A percentile compares a stretch with the other conserved stretches of the same genome.
phyloP scores from a whole-genome alignment of 2,329 filamentous ascomycete species.

The Aspergillus sp. region DNA sequence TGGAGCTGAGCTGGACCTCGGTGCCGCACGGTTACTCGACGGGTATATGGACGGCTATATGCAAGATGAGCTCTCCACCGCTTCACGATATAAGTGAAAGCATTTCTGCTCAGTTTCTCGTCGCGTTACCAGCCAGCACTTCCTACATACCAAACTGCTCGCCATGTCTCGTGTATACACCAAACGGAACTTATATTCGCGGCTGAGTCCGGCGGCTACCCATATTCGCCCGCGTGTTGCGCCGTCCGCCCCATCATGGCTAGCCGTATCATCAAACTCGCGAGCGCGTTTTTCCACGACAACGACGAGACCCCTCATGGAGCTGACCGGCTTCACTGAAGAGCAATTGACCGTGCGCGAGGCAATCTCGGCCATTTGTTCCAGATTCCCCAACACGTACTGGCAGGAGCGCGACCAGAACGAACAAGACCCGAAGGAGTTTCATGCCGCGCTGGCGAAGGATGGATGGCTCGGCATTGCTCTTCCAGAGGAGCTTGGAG shows the following conservation, averaged over 20 bases:
- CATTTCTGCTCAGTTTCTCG: neutral
- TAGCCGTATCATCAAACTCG: neutral
- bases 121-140: neutral
- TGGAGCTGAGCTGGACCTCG: neutral
- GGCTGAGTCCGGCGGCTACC: neutral
- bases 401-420: constrained; percentile 73
- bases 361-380: constrained; percentile 66
- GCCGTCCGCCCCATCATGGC: neutral
- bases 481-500: constrained; percentile 71
- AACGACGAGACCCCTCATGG: constrained; percentile 57
- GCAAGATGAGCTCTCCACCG: neutral
- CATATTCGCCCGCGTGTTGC: neutral
- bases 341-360: constrained; percentile 72
- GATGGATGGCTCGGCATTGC: constrained; percentile 82
- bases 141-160: neutral
- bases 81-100: neutral
- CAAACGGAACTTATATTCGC: neutral
- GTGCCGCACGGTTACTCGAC: constrained; percentile 1
- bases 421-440: constrained; percentile 69
- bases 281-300: constrained; percentile 33
- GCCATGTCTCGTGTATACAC: constrained; percentile 8
- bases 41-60: neutral
- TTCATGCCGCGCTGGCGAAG: constrained; percentile 71
- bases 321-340: constrained; percentile 69
- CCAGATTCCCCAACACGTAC: constrained; percentile 68